Conservation (phyloP, 768 basidiomycete genomes). For the Pleurotus cornucopiae region DNA sequence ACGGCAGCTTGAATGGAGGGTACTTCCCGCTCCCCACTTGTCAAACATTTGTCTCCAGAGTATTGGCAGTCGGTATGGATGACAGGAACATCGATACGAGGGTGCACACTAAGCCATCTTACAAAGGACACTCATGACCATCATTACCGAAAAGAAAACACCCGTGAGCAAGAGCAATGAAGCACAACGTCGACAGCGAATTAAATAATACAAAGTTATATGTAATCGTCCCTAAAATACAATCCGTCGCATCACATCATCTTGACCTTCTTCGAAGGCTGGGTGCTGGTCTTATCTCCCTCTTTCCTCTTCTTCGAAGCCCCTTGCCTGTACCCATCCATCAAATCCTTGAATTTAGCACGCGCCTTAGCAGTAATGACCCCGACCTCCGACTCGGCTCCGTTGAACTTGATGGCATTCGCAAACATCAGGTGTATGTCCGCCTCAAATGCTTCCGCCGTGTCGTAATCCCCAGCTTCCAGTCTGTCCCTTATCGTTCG, state of each 20-base stretch:
- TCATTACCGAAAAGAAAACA: no score
- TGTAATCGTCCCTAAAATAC: constrained; percentile 15
- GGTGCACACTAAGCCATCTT: background rate
- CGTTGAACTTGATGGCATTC: constrained; percentile 90
- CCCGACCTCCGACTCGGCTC: constrained; percentile 76
- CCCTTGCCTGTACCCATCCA: constrained; percentile 43
- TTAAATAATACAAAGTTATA: constrained; percentile 9
- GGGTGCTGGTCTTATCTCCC: constrained; percentile 56
- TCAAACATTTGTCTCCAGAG: background rate
- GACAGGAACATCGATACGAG: background rate
- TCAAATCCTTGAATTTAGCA: constrained; percentile 50
- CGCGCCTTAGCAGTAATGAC: constrained; percentile 46
- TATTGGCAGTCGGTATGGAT: background rate
- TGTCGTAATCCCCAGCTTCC: constrained; percentile 78
- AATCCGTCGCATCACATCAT: constrained; percentile 45
- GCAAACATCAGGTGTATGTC: constrained; percentile 85
- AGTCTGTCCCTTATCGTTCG: constrained; percentile 77
- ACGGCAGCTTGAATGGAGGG: no score
- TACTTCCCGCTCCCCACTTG: no score
- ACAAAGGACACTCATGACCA: no score
- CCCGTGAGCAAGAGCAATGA: no score
- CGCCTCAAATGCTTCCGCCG: constrained; percentile 72
- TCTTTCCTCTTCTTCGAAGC: constrained; percentile 73
- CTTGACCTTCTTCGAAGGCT: constrained; percentile 67
- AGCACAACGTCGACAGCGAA: no score